A percentile compares a stretch with the other conserved stretches of the same genome.
phyloP scores from a whole-genome alignment of 2,329 filamentous ascomycete species.

The Ilyonectria robusta region DNA sequence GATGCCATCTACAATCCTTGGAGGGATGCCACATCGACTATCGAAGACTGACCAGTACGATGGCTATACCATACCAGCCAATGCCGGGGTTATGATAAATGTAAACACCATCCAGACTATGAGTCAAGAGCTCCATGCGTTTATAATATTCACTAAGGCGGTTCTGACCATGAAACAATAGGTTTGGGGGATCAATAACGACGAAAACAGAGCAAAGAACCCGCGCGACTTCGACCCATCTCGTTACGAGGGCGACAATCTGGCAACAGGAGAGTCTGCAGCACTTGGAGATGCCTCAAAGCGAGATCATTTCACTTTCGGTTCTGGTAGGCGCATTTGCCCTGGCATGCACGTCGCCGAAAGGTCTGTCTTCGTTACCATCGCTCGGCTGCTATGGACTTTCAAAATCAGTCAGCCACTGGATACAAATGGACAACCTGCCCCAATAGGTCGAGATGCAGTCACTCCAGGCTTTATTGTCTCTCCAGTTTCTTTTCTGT shows the following conservation, averaged over 20 bases:
- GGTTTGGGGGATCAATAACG: constrained; percentile 20
- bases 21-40: constrained; percentile 10
- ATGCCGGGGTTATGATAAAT: constrained; percentile 23
- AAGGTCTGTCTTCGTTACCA: constrained; percentile 9
- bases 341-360: constrained; percentile 11
- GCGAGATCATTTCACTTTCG: constrained; percentile 14
- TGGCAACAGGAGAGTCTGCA: constrained; percentile 9
- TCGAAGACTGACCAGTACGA: constrained; percentile 14
- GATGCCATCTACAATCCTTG: constrained; percentile 18
- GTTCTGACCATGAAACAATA: not conserved
- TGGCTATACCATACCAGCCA: constrained; percentile 12
- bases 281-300: constrained; percentile 11
- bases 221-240: constrained; percentile 16
- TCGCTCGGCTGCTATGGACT: constrained; percentile 9
- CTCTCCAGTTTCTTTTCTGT: constrained; percentile 5
- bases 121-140: too few species aligned
- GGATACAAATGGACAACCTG: not conserved
- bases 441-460: constrained; percentile 9
- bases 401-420: constrained; percentile 7
- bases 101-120: not conserved
- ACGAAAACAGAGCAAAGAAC: not conserved
- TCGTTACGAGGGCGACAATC: constrained; percentile 5
- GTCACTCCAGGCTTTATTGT: constrained; percentile 18
- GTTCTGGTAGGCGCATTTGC: constrained; percentile 15
- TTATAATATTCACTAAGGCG: not conserved